Evolutionary conservation across 768 basidiomycete genomes (phyloP).

Genomic region (Pleurotus tuber-regium): DNA sequence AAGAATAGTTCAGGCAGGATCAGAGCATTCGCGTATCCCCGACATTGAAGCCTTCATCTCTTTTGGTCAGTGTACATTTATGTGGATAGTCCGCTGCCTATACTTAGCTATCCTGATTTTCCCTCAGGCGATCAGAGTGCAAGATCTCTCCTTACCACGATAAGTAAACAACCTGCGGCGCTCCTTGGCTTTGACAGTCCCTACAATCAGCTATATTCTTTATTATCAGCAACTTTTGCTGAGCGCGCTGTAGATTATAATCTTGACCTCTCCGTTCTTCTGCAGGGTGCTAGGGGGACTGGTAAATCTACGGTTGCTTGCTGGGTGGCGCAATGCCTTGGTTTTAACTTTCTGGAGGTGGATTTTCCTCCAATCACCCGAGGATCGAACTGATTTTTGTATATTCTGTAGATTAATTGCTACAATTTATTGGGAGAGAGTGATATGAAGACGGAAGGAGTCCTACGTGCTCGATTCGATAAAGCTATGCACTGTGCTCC

Average conservation of each 20-base stretch:
- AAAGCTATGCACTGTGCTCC: slow-evolving; percentile 78
- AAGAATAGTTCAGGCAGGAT: slow-evolving; percentile 74
- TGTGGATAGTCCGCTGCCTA: too few species aligned
- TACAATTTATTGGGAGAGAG: slow-evolving; percentile 81
- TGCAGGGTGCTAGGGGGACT: slow-evolving; percentile 76
- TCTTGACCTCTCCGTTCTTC: slow-evolving; percentile 66
- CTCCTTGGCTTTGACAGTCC: slow-evolving; percentile 33
- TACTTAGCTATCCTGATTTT: too few species aligned
- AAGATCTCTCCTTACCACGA: slow-evolving; percentile 21
- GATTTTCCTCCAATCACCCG: not conserved
- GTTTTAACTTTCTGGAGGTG: slow-evolving; percentile 81
- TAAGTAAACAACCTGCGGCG: slow-evolving; percentile 19
- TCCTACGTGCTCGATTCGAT: slow-evolving; percentile 70
- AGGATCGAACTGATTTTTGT: not conserved
- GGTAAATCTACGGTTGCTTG: slow-evolving; percentile 74
- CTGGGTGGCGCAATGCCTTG: slow-evolving; percentile 57
- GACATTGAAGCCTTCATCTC: slow-evolving; percentile 47
- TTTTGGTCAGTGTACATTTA: slow-evolving; percentile 38
- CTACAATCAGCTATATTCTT: slow-evolving; percentile 47
- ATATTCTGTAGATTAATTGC: slow-evolving; percentile 68
- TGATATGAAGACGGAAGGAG: slow-evolving; percentile 70
- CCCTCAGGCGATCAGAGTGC: slow-evolving; percentile 21
- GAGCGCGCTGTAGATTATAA: slow-evolving; percentile 56
- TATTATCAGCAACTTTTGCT: slow-evolving; percentile 59
- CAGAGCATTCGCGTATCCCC: slow-evolving; percentile 66